Percentiles rank a stretch among this genome's conserved stretches.
Evolutionary conservation across 2,329 filamentous ascomycete genomes (phyloP).

Genomic region (Exophiala spinifera): DNA sequence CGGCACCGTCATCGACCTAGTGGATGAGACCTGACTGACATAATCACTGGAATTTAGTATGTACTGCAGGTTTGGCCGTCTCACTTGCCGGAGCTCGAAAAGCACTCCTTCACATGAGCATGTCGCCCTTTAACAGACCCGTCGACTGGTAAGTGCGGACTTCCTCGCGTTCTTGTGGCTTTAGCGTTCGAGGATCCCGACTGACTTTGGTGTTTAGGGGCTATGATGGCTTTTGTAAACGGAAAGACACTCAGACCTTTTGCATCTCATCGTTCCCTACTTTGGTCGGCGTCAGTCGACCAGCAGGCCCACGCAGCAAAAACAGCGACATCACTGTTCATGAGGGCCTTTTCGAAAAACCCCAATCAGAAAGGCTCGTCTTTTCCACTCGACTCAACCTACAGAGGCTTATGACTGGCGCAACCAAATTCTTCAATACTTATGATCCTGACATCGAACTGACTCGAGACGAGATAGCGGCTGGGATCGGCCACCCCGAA

Average conservation of each 20-base stretch:
- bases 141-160: constrained; percentile 1
- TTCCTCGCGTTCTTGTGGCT: neutral
- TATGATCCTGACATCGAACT: neutral
- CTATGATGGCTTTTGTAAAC: neutral
- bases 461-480: neutral
- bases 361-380: neutral
- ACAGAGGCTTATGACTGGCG: neutral
- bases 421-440: neutral
- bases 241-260: neutral
- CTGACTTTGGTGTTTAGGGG: neutral
- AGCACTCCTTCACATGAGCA: constrained; percentile 1
- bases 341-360: neutral
- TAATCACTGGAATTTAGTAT: neutral
- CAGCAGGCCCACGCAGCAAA: neutral
- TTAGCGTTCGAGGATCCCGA: neutral
- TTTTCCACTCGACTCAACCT: constrained; percentile 1
- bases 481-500: neutral
- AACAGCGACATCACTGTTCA: constrained; percentile 1
- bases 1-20: too few species aligned
- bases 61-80: neutral
- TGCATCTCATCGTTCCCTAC: constrained; percentile 4
- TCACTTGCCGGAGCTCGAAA: constrained; percentile 2
- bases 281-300: constrained; percentile 1
- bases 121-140: constrained; percentile 1
- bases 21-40: neutral